phyloP scores from a whole-genome alignment of 495 filamentous ascomycete species.

The Physcia stellaris region DNA sequence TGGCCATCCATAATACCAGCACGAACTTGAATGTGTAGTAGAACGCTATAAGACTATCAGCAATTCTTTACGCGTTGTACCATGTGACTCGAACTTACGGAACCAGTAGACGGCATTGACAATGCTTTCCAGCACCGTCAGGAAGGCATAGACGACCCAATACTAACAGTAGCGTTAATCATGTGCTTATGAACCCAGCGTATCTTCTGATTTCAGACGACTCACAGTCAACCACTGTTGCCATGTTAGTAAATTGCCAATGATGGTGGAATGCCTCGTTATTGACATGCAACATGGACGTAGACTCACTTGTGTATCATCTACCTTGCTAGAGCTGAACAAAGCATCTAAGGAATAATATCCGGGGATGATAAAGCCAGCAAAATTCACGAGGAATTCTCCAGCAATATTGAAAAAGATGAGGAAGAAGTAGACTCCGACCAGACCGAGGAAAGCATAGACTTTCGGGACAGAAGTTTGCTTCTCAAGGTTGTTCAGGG shows the following conservation, averaged over 20 bases:
- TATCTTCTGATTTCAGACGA: constrained; percentile 6
- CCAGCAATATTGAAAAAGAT: constrained; percentile 99
- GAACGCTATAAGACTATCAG: constrained; percentile 63
- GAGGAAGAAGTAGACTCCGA: constrained; percentile 87
- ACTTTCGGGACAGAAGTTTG: constrained; percentile 92
- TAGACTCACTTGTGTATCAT: constrained; percentile 74
- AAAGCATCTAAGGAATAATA: constrained; percentile 92
- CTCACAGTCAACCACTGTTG: constrained; percentile 54
- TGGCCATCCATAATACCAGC: constrained; percentile 90
- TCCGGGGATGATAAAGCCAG: constrained; percentile 83
- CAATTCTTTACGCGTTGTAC: not conserved
- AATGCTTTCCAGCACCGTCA: constrained; percentile 86
- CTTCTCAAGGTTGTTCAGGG: constrained; percentile 92
- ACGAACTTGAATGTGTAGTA: constrained; percentile 99
- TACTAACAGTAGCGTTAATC: constrained; percentile 44
- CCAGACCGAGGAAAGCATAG: constrained; percentile 79
- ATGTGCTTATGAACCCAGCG: constrained; percentile 7
- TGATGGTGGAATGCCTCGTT: constrained; percentile 6
- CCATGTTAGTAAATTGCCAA: constrained; percentile 7
- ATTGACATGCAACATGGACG: not conserved
- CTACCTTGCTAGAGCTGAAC: constrained; percentile 64
- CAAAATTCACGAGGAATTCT: constrained; percentile 90
- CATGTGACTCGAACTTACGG: constrained; percentile 55
- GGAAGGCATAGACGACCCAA: constrained; percentile 92
- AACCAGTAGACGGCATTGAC: constrained; percentile 98